Percentiles rank a stretch among this genome's conserved stretches.
Evolutionary conservation across 768 basidiomycete genomes (phyloP).

Genomic region (Pleurotus cornucopiae): DNA sequence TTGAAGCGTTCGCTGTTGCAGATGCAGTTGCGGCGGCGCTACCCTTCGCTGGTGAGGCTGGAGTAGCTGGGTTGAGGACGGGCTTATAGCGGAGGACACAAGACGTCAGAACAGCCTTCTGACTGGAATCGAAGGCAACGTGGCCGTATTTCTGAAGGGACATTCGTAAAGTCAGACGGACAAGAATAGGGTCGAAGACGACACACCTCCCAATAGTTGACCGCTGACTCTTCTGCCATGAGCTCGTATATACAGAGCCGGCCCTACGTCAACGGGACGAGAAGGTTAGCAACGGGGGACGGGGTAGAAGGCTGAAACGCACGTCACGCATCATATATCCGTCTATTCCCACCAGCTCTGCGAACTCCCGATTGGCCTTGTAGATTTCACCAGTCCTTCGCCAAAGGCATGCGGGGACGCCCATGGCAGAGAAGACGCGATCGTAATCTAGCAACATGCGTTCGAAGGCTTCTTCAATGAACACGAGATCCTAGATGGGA

Average conservation of each 20-base stretch:
- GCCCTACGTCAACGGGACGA: too few relatives aligned
- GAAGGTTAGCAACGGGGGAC: slow-evolving; percentile 6
- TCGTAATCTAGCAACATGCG: slow-evolving; percentile 93
- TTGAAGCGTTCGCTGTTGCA: not conserved
- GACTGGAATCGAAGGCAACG: slow-evolving; percentile 86
- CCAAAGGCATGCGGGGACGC: slow-evolving; percentile 96
- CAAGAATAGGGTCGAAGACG: not conserved
- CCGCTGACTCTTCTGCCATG: slow-evolving; percentile 96
- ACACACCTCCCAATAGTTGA: slow-evolving; percentile 93
- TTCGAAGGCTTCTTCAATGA: slow-evolving; percentile 98
- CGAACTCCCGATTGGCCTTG: slow-evolving; percentile 96
- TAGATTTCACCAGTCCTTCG: slow-evolving; percentile 97
- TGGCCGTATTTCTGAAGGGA: slow-evolving; percentile 81
- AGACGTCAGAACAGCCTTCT: slow-evolving; percentile 91
- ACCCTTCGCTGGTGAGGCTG: slow-evolving; percentile 19
- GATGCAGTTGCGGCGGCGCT: slow-evolving; percentile 10
- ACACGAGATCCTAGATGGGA: slow-evolving; percentile 73
- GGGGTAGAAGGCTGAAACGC: slow-evolving; percentile 19
- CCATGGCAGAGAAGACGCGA: slow-evolving; percentile 92
- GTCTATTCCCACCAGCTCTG: slow-evolving; percentile 84
- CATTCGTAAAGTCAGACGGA: not conserved
- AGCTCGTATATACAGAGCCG: slow-evolving; percentile 95
- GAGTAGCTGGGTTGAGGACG: slow-evolving; percentile 37
- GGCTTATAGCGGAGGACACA: slow-evolving; percentile 85
- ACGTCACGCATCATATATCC: slow-evolving; percentile 87